phyloP scores from a whole-genome alignment of 352 stramenopile genomes.

The Globisporangium camurandrum region DNA sequence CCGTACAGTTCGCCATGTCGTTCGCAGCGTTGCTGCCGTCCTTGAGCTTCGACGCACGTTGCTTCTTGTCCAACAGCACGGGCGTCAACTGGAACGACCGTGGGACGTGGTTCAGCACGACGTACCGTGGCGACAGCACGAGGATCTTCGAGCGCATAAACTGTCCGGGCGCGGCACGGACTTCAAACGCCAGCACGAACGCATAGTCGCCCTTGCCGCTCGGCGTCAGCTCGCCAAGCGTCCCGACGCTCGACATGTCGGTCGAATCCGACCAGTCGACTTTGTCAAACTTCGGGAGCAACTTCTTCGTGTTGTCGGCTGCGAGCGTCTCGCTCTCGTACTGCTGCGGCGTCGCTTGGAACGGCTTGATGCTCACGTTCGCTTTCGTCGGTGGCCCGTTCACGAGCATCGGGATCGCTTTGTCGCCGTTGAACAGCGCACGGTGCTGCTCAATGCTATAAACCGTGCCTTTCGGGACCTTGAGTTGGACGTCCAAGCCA shows the following conservation, averaged over 20 bases:
- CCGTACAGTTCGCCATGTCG: slow-evolving; percentile 25
- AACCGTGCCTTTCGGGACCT: slow-evolving; percentile 43
- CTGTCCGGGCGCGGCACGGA: slow-evolving; percentile 67
- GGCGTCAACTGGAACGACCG: slow-evolving; percentile 63
- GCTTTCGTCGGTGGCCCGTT: slow-evolving; percentile 56
- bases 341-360: slow-evolving; percentile 47
- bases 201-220: slow-evolving; percentile 36
- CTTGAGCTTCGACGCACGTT: slow-evolving; percentile 25
- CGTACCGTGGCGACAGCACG: slow-evolving; percentile 65
- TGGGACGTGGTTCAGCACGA: slow-evolving; percentile 60
- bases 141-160: slow-evolving; percentile 83
- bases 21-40: slow-evolving; percentile 15
- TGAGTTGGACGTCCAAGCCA: slow-evolving; percentile 67
- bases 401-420: slow-evolving; percentile 58
- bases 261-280: slow-evolving; percentile 60
- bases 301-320: slow-evolving; percentile 53
- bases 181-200: slow-evolving; percentile 77
- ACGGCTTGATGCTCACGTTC: slow-evolving; percentile 57
- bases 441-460: slow-evolving; percentile 66
- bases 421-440: slow-evolving; percentile 50
- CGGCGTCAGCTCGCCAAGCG: slow-evolving; percentile 55
- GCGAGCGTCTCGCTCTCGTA: slow-evolving; percentile 53
- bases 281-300: slow-evolving; percentile 62
- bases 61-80: slow-evolving; percentile 75
- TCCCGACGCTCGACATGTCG: slow-evolving; percentile 72